A percentile compares a stretch with the other conserved stretches of the same genome.
These are phyloP conservation scores for Exsudoporus frostii DNA, from an alignment of 768 basidiomycete species.

Conservation along the genomic window DNA sequence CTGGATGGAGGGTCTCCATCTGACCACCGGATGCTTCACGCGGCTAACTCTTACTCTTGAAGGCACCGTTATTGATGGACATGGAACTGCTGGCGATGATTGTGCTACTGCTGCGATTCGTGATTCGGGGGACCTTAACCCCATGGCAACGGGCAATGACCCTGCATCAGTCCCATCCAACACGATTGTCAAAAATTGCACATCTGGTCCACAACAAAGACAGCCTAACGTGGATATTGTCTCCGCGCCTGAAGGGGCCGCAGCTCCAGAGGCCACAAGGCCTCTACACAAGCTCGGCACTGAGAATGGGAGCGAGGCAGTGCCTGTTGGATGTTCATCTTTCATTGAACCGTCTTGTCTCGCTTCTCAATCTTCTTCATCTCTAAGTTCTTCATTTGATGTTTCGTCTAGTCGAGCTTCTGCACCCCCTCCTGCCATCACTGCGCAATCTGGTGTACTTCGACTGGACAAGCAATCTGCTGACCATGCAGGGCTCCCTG, in stretches of 20 bases:
- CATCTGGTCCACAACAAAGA: conserved; percentile 14
- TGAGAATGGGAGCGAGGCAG: conserved; percentile 21
- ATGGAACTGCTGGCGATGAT: conserved; percentile 29
- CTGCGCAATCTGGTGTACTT: conserved; percentile 36
- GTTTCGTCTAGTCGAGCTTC: conserved; percentile 49
- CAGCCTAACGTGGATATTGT: conserved; percentile 21
- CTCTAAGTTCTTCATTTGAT: conserved; percentile 33
- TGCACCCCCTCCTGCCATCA: conserved; percentile 25
- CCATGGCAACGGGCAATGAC: conserved; percentile 23
- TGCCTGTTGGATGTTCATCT: conserved; percentile 19
- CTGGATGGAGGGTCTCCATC: conserved; percentile 41
- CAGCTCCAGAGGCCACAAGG: conserved; percentile 22
- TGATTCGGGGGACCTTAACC: conserved; percentile 15
- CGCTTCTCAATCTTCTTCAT: conserved; percentile 31
- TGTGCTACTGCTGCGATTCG: conserved; percentile 11
- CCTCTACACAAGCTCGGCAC: conserved; percentile 9
- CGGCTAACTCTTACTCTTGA: conserved; percentile 51
- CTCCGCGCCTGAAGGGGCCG: conserved; percentile 19
- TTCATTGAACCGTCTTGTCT: conserved; percentile 31
- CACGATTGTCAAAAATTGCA: conserved; percentile 11
- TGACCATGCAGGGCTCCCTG: conserved; percentile 46
- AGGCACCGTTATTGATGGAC: conserved; percentile 41
- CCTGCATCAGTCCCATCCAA: conserved; percentile 26
- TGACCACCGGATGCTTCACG: conserved; percentile 42
- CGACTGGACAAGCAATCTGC: conserved; percentile 43